phyloP scores from a whole-genome alignment of 192 early-diverging fungal species.

The Phlyctochytrium arcticum region DNA sequence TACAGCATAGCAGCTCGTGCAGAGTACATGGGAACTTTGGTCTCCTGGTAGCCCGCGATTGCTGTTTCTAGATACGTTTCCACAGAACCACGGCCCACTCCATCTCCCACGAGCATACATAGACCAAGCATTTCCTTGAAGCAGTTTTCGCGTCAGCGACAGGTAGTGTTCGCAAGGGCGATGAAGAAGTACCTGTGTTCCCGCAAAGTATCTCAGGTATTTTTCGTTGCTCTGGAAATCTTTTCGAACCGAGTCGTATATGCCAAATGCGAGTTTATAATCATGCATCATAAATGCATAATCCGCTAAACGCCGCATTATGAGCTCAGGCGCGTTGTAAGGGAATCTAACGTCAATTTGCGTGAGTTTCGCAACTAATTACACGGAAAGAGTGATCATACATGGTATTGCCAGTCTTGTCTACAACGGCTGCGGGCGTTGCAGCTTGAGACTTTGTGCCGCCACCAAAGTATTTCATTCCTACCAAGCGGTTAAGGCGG shows the following conservation, averaged over 20 bases:
- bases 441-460: conserved; percentile 21
- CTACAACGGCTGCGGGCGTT: conserved; percentile 4
- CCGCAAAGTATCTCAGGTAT: conserved; percentile 41
- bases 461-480: conserved; percentile 79
- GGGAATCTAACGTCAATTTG: conserved; percentile 25
- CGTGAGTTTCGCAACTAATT: not conserved
- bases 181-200: conserved; percentile 39
- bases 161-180: too few species aligned
- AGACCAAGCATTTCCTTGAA: conserved; percentile 83
- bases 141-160: too few species aligned
- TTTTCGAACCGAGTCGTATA: conserved; percentile 85
- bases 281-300: conserved; percentile 97
- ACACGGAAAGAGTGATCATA: not conserved
- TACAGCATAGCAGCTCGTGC: conserved; percentile 70
- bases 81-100: conserved; percentile 1
- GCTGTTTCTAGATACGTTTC: conserved; percentile 40
- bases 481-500: conserved; percentile 71
- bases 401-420: conserved; percentile 11
- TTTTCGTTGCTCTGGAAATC: conserved; percentile 73
- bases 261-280: conserved; percentile 79
- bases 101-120: conserved; percentile 61
- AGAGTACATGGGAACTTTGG: conserved; percentile 59
- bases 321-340: conserved; percentile 78
- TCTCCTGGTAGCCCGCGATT: conserved; percentile 62
- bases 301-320: conserved; percentile 89